These are phyloP conservation scores for Davidsoniella virescens DNA, from an alignment of 2,329 filamentous ascomycete species.

Conservation along the genomic window DNA sequence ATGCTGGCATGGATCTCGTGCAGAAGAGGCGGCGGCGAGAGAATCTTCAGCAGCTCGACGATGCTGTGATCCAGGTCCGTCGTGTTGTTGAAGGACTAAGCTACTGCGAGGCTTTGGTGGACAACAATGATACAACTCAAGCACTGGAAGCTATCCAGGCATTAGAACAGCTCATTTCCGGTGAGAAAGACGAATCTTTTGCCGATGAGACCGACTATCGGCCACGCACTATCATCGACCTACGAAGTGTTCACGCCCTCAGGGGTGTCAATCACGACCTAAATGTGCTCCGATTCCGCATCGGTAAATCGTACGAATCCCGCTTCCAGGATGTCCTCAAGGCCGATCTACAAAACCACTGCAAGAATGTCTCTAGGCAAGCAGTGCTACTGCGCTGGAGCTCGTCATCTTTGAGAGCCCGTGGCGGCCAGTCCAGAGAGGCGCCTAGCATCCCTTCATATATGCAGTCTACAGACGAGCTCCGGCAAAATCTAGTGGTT, in stretches of 20 bases:
- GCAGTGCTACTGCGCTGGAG: constrained; percentile 79
- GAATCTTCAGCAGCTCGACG: constrained; percentile 67
- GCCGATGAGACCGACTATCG: constrained; percentile 43
- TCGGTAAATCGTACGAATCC: constrained; percentile 74
- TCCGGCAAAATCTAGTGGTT: constrained; percentile 54
- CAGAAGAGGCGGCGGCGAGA: constrained; percentile 67
- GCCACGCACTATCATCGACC: constrained; percentile 7
- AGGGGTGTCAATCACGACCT: constrained; percentile 56
- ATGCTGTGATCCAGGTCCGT: constrained; percentile 69
- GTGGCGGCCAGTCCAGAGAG: constrained; percentile 49
- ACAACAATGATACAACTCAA: constrained; percentile 66
- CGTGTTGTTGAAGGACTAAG: constrained; percentile 61
- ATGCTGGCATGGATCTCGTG: constrained; percentile 71
- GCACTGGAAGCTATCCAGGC: constrained; percentile 64
- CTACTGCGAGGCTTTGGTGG: constrained; percentile 64
- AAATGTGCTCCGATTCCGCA: constrained; percentile 55
- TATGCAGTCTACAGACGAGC: constrained; percentile 50
- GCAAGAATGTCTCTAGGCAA: constrained; percentile 51
- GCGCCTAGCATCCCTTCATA: constrained; percentile 63
- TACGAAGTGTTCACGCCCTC: constrained; percentile 6
- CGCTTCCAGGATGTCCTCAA: constrained; percentile 66
- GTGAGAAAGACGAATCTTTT: constrained; percentile 35
- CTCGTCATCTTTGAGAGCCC: constrained; percentile 53
- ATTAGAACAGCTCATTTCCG: constrained; percentile 66
- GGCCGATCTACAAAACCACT: constrained; percentile 64